Evolutionary conservation across 176 grass and related monocot species (phyloP).

Genomic region (Lolium perenne): DNA sequence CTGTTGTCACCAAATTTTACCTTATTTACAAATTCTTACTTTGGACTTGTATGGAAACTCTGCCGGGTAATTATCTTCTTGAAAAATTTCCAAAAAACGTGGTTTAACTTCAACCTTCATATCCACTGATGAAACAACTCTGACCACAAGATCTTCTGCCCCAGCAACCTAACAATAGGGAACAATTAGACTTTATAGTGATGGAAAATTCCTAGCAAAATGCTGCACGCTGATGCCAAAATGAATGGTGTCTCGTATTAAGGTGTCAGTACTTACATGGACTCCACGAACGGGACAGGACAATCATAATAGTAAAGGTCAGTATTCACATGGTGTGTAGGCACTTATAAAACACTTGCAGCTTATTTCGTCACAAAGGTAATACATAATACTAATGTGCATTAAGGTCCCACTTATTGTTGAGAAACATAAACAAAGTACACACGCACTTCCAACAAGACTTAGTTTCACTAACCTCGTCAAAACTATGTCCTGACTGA

Average conservation of each 20-base stretch:
- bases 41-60: constrained; percentile 99
- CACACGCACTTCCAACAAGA: constrained; percentile 7
- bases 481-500: constrained; percentile 61
- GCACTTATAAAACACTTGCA: constrained; percentile 8
- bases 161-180: constrained; percentile 74
- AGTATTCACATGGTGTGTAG: background rate
- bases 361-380: background rate
- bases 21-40: constrained; percentile 53
- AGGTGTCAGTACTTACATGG: background rate
- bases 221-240: constrained; percentile 25
- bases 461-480: constrained; percentile 68
- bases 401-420: background rate
- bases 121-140: constrained; percentile 99
- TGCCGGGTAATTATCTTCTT: constrained; percentile 94
- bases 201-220: constrained; percentile 12
- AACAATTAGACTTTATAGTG: constrained; percentile 25
- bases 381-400: background rate
- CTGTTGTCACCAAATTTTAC: constrained; percentile 27
- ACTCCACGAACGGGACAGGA: background rate
- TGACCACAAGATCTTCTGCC: constrained; percentile 95
- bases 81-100: constrained; percentile 98
- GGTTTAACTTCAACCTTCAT: constrained; percentile 99
- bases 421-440: constrained; percentile 21
- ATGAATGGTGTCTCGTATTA: background rate
- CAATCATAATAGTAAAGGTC: constrained; percentile 5